These are phyloP conservation scores for Ophiostoma ulmi DNA, from an alignment of 2,329 filamentous ascomycete genomes.

Conservation along the genomic window DNA sequence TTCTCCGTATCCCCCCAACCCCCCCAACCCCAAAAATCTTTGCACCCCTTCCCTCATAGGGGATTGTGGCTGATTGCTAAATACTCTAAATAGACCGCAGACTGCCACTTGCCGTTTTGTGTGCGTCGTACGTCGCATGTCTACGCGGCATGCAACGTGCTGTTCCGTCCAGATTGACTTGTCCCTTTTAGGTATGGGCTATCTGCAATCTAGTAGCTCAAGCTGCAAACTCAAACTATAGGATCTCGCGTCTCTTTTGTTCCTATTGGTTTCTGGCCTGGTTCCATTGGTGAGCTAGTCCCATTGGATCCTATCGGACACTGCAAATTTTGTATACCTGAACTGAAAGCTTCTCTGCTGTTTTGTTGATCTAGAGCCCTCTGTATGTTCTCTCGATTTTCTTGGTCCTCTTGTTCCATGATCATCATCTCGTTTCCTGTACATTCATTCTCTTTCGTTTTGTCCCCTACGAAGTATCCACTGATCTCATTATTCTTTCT, in stretches of 20 bases:
- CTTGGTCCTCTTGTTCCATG: neutral
- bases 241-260: neutral
- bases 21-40: neutral
- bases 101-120: neutral
- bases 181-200: neutral
- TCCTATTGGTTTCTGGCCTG: neutral
- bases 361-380: neutral
- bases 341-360: neutral
- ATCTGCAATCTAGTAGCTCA: neutral
- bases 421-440: neutral
- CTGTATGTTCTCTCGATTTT: neutral
- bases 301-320: neutral
- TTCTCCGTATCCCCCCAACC: neutral
- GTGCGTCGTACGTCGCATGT: neutral
- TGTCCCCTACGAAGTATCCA: neutral
- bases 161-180: neutral
- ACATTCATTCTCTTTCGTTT: neutral
- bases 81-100: neutral
- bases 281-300: neutral
- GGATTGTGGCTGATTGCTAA: neutral
- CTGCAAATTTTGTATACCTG: neutral
- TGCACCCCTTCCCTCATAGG: neutral
- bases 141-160: neutral
- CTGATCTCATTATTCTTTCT: neutral
- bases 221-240: neutral